Conservation (phyloP, 192 early-diverging fungal genomes). For the Spinellus fusiger region DNA sequence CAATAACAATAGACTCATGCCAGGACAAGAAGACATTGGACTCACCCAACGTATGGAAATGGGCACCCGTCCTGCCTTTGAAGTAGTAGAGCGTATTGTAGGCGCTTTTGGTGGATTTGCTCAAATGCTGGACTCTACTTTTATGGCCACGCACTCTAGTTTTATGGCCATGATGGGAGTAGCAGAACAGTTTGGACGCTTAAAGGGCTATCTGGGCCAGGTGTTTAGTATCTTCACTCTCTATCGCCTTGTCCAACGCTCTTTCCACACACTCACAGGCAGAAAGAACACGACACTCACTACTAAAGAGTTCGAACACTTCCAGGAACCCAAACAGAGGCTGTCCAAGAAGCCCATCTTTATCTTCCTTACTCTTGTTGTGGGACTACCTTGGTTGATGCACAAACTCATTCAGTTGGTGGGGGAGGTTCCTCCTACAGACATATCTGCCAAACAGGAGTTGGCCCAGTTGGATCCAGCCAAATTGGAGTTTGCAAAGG, state of each 20-base stretch:
- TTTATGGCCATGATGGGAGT: slow-evolving; percentile 98
- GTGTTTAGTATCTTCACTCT: slow-evolving; percentile 77
- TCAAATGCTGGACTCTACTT: slow-evolving; percentile 97
- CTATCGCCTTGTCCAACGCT: slow-evolving; percentile 56
- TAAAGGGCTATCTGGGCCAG: slow-evolving; percentile 80
- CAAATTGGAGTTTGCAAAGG: slow-evolving; percentile 80
- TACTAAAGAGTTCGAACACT: neutral
- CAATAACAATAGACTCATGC: slow-evolving; percentile 20
- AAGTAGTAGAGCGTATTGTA: slow-evolving; percentile 86
- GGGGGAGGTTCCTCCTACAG: neutral
- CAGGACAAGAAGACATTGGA: slow-evolving; percentile 53
- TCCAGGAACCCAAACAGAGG: neutral
- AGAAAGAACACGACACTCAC: too few relatives aligned
- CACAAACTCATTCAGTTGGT: slow-evolving; percentile 73
- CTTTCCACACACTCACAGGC: slow-evolving; percentile 63
- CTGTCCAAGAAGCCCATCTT: slow-evolving; percentile 47
- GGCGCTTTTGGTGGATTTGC: slow-evolving; percentile 96
- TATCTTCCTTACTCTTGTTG: slow-evolving; percentile 76
- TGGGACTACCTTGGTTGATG: slow-evolving; percentile 91
- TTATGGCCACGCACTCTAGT: slow-evolving; percentile 92
- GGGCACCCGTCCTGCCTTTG: slow-evolving; percentile 87
- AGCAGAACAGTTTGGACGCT: slow-evolving; percentile 91
- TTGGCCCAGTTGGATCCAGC: slow-evolving; percentile 28
- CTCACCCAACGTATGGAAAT: slow-evolving; percentile 81
- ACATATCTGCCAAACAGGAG: slow-evolving; percentile 2